Conservation (phyloP, 2,329 filamentous ascomycete genomes). For the Raffaelea albimanens region DNA sequence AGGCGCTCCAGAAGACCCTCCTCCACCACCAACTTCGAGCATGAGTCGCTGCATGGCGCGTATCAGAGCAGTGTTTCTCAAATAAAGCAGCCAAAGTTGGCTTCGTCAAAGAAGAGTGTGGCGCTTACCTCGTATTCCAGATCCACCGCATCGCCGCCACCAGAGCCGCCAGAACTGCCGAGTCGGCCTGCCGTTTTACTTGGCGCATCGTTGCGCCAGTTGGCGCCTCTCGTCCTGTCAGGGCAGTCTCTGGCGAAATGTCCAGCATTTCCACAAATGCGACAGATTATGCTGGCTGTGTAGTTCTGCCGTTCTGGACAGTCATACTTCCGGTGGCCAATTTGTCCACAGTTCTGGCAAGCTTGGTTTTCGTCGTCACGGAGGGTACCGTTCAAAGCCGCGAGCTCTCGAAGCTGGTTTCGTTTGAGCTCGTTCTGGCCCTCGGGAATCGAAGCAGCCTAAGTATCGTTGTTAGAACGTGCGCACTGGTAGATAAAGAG, state of each 20-base stretch:
- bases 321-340: constrained; percentile 97
- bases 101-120: background rate
- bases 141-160: constrained; percentile 72
- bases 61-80: constrained; percentile 28
- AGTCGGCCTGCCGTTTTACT: constrained; percentile 52
- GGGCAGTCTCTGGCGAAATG: constrained; percentile 98
- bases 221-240: constrained; percentile 80
- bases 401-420: constrained; percentile 95
- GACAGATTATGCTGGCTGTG: constrained; percentile 98
- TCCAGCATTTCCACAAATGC: constrained; percentile 92
- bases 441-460: constrained; percentile 97
- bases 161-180: too few species aligned
- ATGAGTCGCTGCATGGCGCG: constrained; percentile 65
- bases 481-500: background rate
- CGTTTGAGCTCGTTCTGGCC: constrained; percentile 98
- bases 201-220: constrained; percentile 75
- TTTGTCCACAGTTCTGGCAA: constrained; percentile 98
- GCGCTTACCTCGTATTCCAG: constrained; percentile 81
- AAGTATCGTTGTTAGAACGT: constrained; percentile 15
- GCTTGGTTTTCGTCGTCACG: constrained; percentile 99
- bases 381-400: constrained; percentile 94
- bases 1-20: constrained; percentile 56
- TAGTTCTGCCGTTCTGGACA: constrained; percentile 96
- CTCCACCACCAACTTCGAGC: constrained; percentile 85
- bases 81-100: too few species aligned